Evolutionary conservation across 257 asterid species (phyloP), one percentile per base, ranked within the genome.

Genomic region (Mitragyna speciosa): DNA sequence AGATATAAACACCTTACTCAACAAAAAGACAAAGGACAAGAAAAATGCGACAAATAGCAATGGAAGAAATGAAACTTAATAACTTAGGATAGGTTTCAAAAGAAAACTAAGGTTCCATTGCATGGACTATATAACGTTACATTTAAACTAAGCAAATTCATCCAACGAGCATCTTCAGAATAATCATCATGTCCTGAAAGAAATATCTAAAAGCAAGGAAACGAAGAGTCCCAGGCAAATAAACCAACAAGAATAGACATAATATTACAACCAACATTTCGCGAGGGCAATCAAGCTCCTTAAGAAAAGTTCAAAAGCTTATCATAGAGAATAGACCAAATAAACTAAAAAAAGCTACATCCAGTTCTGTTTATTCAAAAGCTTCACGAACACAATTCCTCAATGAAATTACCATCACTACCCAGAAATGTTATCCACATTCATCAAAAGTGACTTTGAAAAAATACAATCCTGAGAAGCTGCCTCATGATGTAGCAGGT

Each of bases 1-100:
- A 68, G 52, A 77, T 22, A 76, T 76, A 75, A 5, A 22, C 39
- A 16, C 58, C 70, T 36, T 75, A 5, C 31, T 75, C 26, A 75
- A 58, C 70, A 56, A 59, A 58, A 75, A 8, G 19, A 56, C 16
- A 28, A 61, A 49, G 33, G 63, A 24, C 70, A 58, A 75, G 2
- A 33, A 48, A 58, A 56, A 73, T 17, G 7, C 9, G 22, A 58
- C n/a, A 52, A 63, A 2, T 26, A 61, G 68, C 41, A 20, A 19
- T 36, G 41, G 51, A 30, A 36, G 20, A 47, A 33, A 56, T n/a
- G 56, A 54, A 20, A 61, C 30, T 7, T 20, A 63, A 16, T 36
- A 63, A 63, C 39, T 26, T 28, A 63, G 33, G 39, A n/a, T 9
- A 63, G 28, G 26, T 11, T 63, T 2, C 10, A 28, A 14, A 63